Conservation (phyloP, 2,329 filamentous ascomycete genomes). For the Trichoderma gracile region DNA sequence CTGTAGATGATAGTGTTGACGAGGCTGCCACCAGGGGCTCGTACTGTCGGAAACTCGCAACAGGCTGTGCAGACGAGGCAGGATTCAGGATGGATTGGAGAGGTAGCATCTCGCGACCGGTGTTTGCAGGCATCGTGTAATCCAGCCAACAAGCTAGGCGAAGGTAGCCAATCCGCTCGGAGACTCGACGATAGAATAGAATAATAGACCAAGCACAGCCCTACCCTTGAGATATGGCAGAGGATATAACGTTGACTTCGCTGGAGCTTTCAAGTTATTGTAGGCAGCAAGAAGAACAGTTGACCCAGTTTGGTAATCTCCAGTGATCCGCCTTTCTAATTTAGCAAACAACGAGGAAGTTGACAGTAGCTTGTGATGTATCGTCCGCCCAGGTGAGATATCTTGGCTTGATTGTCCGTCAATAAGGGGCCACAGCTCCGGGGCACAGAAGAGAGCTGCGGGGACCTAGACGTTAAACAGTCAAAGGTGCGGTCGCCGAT, state of each 20-base stretch:
- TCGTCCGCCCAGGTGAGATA: background rate
- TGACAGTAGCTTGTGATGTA: background rate
- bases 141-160: background rate
- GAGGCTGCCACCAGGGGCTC: slow-evolving; percentile 35
- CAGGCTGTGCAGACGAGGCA: slow-evolving; percentile 47
- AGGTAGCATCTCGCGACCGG: slow-evolving; percentile 56
- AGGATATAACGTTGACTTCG: slow-evolving; percentile 27
- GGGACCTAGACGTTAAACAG: slow-evolving; percentile 2
- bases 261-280: slow-evolving; percentile 33
- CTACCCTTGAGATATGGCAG: background rate
- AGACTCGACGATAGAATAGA: background rate
- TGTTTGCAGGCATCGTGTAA: slow-evolving; percentile 28
- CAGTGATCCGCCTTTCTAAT: slow-evolving; percentile 31
- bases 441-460: slow-evolving; percentile 13
- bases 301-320: slow-evolving; percentile 30
- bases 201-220: background rate
- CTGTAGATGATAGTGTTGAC: slow-evolving; percentile 14
- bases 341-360: slow-evolving; percentile 34
- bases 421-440: slow-evolving; percentile 20
- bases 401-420: slow-evolving; percentile 8
- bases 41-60: slow-evolving; percentile 40
- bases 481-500: background rate
- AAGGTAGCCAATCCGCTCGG: slow-evolving; percentile 13
- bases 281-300: slow-evolving; percentile 31
- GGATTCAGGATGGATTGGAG: slow-evolving; percentile 69